Conservation (phyloP, 202 grass and related monocot species). For the Hordeum pubiflorum region DNA sequence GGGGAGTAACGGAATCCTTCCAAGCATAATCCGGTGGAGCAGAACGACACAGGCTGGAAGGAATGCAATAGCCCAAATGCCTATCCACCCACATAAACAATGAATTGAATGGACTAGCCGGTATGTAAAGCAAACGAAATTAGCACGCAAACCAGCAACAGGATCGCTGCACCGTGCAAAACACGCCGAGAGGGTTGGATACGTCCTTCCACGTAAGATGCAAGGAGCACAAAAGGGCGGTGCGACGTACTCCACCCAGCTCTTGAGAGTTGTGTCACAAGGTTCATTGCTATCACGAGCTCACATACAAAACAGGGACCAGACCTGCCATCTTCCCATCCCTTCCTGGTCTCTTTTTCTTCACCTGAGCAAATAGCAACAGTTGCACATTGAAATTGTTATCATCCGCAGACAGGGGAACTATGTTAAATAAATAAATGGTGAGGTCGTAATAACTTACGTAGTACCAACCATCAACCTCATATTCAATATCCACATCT, state of each 20-base stretch:
- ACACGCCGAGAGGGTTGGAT: neutral
- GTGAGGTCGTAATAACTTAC: constrained; percentile 48
- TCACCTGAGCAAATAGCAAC: constrained; percentile 54
- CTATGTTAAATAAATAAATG: constrained; percentile 5
- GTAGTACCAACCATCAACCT: constrained; percentile 98
- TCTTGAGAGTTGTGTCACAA: neutral
- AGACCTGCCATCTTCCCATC: constrained; percentile 84
- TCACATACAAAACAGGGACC: constrained; percentile 95
- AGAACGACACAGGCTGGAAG: neutral
- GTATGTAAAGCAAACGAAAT: constrained; percentile 2
- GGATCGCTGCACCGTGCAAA: neutral
- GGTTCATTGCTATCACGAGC: constrained; percentile 37
- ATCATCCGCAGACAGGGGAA: neutral
- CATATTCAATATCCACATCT: constrained; percentile 95
- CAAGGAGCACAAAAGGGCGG: no score
- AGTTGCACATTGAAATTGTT: neutral
- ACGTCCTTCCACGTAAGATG: neutral
- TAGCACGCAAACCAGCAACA: neutral
- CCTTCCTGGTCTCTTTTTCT: constrained; percentile 94
- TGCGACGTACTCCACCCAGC: neutral
- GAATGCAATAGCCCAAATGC: neutral
- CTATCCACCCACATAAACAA: constrained; percentile 16
- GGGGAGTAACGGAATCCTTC: neutral
- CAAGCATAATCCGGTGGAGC: neutral
- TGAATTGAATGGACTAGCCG: constrained; percentile 27